A percentile compares a stretch with the other conserved stretches of the same genome.
phyloP scores from a whole-genome alignment of 2,329 filamentous ascomycete genomes.

The Nothophaeocryptopus gaeumannii region DNA sequence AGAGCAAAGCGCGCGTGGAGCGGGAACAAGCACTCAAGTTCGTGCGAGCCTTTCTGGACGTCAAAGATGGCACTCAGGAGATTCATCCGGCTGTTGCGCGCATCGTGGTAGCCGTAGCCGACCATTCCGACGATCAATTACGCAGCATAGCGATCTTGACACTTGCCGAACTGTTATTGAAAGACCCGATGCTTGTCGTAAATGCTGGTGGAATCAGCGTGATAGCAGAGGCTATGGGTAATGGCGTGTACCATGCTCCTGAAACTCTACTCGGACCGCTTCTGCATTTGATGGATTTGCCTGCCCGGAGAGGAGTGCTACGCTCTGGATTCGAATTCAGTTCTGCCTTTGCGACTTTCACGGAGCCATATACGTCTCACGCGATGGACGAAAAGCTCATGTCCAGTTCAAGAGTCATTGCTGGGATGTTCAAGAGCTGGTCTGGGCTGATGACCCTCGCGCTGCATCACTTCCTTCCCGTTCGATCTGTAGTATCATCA shows the following conservation, averaged over 20 bases:
- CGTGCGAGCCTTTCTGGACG: conserved; percentile 88
- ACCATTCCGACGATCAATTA: conserved; percentile 79
- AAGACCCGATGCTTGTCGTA: conserved; percentile 76
- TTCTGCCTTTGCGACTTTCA: conserved; percentile 82
- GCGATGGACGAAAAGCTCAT: conserved; percentile 66
- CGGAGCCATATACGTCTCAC: conserved; percentile 65
- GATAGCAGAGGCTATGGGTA: conserved; percentile 85
- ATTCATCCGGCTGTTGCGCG: conserved; percentile 83
- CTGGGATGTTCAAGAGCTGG: conserved; percentile 90
- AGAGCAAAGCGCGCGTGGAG: conserved; percentile 94
- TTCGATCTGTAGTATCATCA: conserved; percentile 73
- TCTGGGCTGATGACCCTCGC: conserved; percentile 83
- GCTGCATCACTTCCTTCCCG: conserved; percentile 81
- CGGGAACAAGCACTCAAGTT: conserved; percentile 97
- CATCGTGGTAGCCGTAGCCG: conserved; percentile 85
- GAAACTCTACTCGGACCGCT: conserved; percentile 87
- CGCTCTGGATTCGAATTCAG: conserved; percentile 86
- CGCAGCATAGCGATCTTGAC: conserved; percentile 91
- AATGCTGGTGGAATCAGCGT: conserved; percentile 80
- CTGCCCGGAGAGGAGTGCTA: conserved; percentile 75
- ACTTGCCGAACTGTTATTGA: conserved; percentile 83
- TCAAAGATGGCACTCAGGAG: conserved; percentile 86
- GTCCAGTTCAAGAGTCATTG: conserved; percentile 87
- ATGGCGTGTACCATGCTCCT: conserved; percentile 87
- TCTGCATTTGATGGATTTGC: conserved; percentile 82